Percentiles rank a stretch among this genome's conserved stretches.
Conservation (phyloP, 1,284 basidiomycete genomes). For the Spongiforma sp. region DNA sequence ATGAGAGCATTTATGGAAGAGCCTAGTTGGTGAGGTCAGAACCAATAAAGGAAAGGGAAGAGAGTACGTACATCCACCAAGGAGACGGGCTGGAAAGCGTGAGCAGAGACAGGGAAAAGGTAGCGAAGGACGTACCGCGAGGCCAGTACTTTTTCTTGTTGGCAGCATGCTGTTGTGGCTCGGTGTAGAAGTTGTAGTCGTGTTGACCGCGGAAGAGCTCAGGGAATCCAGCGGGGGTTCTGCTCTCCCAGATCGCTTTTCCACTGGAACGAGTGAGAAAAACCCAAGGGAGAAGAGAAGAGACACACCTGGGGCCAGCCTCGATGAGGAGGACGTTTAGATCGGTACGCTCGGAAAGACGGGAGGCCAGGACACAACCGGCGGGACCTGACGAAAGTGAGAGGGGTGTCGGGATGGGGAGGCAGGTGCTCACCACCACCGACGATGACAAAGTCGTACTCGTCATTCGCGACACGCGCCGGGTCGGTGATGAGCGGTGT, state of each 20-base stretch:
- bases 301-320: slow-evolving; percentile 62
- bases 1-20: slow-evolving; percentile 72
- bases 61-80: slow-evolving; percentile 66
- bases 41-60: not conserved
- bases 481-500: slow-evolving; percentile 6
- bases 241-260: slow-evolving; percentile 42
- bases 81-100: slow-evolving; percentile 54
- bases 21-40: slow-evolving; percentile 42
- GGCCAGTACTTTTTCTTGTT: slow-evolving; percentile 61
- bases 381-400: slow-evolving; percentile 57
- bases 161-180: slow-evolving; percentile 55
- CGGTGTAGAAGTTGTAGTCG: slow-evolving; percentile 59
- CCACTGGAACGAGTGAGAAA: slow-evolving; percentile 20
- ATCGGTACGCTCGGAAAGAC: slow-evolving; percentile 63
- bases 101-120: slow-evolving; percentile 1
- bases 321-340: slow-evolving; percentile 67
- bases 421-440: slow-evolving; percentile 56
- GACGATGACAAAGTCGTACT: slow-evolving; percentile 67
- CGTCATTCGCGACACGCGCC: slow-evolving; percentile 33
- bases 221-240: slow-evolving; percentile 47
- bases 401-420: not conserved
- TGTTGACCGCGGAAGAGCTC: slow-evolving; percentile 46
- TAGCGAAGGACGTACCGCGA: slow-evolving; percentile 49
- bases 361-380: slow-evolving; percentile 69
- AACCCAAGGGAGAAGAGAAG: no score